A percentile compares a stretch with the other conserved stretches of the same genome.
Conservation (phyloP, 1,284 basidiomycete species). For the Ganoderma lucidum region DNA sequence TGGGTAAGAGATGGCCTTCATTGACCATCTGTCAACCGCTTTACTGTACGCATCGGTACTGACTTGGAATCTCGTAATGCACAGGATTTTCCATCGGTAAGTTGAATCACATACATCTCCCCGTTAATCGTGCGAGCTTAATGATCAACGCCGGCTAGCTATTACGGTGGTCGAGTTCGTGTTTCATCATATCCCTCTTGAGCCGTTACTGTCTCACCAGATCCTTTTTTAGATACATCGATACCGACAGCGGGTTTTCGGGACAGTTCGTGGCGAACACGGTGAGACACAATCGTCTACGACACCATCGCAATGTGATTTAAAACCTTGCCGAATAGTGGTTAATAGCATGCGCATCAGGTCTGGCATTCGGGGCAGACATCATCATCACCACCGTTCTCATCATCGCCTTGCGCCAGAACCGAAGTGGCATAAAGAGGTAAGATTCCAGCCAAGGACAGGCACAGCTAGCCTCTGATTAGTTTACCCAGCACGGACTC, state of each 20-base stretch:
- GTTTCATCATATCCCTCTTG: background rate
- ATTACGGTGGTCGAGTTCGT: background rate
- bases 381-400: background rate
- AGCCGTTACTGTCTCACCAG: background rate
- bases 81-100: background rate
- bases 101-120: background rate
- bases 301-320: background rate
- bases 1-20: background rate
- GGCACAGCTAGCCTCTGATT: background rate
- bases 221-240: background rate
- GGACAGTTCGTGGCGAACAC: background rate
- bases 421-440: background rate
- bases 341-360: background rate
- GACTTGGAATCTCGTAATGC: too few species aligned
- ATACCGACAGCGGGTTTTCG: background rate
- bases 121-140: background rate
- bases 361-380: background rate
- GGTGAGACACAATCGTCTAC: background rate
- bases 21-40: too few species aligned
- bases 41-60: too few species aligned
- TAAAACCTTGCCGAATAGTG: background rate
- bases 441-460: background rate
- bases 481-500: background rate
- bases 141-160: background rate
- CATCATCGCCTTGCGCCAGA: constrained; percentile 1